Evolutionary conservation across 345 rosid species (phyloP).

Genomic region (Pistacia integerrima): DNA sequence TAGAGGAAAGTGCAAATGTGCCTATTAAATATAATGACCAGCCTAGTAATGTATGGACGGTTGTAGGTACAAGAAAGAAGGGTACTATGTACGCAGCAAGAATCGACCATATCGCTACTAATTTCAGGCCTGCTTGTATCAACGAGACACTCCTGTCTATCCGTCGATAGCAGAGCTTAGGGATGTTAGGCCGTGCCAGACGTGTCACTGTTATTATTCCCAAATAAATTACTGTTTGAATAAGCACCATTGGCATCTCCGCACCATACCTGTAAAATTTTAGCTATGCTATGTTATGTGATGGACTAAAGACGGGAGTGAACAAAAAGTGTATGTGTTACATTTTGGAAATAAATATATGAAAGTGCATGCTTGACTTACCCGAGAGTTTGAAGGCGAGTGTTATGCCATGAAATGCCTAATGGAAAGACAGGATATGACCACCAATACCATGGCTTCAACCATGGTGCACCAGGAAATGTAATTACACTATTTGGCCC

Average conservation of each 20-base stretch:
- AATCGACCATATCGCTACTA: conserved; percentile 68
- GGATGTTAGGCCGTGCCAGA: conserved; percentile 62
- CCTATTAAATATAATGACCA: conserved; percentile 84
- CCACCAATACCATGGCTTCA: conserved; percentile 99
- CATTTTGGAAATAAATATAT: background rate
- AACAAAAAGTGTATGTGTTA: background rate
- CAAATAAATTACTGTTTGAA: conserved; percentile 61
- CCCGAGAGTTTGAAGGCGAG: conserved; percentile 75
- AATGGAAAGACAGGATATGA: conserved; percentile 95
- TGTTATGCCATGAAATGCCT: conserved; percentile 84
- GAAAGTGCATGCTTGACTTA: conserved; percentile 18
- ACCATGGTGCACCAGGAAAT: conserved; percentile 91
- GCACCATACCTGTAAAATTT: conserved; percentile 54
- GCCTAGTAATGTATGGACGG: conserved; percentile 81
- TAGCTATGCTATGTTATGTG: background rate
- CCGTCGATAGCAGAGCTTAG: conserved; percentile 78
- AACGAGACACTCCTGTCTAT: conserved; percentile 55
- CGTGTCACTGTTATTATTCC: conserved; percentile 66
- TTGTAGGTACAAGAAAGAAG: conserved; percentile 73
- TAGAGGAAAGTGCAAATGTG: conserved; percentile 56
- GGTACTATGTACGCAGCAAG: conserved; percentile 75
- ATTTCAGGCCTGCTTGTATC: conserved; percentile 58
- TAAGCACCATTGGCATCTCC: conserved; percentile 70
- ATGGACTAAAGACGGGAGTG: background rate
- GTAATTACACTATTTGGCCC: conserved; percentile 95